Evolutionary conservation across 2,329 filamentous ascomycete species (phyloP).

Genomic region (Phialophora chinensis): DNA sequence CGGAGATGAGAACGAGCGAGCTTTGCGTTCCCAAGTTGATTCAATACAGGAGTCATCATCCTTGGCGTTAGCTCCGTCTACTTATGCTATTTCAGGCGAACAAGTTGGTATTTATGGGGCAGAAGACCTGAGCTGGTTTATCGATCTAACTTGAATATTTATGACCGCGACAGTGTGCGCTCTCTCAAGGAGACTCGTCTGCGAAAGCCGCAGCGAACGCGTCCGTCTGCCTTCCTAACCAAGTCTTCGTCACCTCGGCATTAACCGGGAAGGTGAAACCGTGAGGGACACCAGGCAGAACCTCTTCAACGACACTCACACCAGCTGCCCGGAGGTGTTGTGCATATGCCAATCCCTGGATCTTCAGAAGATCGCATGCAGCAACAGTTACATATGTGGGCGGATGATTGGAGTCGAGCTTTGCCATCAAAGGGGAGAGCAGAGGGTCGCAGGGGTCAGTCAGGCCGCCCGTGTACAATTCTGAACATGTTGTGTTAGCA

Average conservation of each 20-base stretch:
- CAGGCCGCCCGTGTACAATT: conserved; percentile 10
- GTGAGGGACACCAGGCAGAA: conserved; percentile 26
- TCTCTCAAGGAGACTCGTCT: neutral
- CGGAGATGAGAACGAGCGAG: neutral
- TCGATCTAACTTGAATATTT: conserved; percentile 1
- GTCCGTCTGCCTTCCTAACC: conserved; percentile 19
- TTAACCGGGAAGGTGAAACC: conserved; percentile 25
- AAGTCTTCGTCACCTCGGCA: conserved; percentile 10
- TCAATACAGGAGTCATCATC: neutral
- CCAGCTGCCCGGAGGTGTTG: conserved; percentile 21
- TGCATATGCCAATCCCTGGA: conserved; percentile 22
- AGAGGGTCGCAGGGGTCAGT: conserved; percentile 15
- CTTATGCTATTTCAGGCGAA: neutral
- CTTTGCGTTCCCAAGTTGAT: neutral
- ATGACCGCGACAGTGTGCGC: neutral
- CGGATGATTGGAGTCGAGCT: conserved; percentile 7
- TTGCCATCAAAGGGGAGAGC: conserved; percentile 18
- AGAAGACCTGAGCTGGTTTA: conserved; percentile 6
- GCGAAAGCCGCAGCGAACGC: conserved; percentile 12
- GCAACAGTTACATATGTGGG: conserved; percentile 22
- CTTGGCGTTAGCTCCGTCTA: neutral
- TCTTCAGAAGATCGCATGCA: conserved; percentile 19
- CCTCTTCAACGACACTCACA: conserved; percentile 14
- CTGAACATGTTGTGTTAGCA: neutral
- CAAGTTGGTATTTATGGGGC: neutral